Evolutionary conservation across 495 filamentous ascomycete species (phyloP), one percentile per base, ranked within the genome.

Genomic region (Hypoxylon fragiforme): DNA sequence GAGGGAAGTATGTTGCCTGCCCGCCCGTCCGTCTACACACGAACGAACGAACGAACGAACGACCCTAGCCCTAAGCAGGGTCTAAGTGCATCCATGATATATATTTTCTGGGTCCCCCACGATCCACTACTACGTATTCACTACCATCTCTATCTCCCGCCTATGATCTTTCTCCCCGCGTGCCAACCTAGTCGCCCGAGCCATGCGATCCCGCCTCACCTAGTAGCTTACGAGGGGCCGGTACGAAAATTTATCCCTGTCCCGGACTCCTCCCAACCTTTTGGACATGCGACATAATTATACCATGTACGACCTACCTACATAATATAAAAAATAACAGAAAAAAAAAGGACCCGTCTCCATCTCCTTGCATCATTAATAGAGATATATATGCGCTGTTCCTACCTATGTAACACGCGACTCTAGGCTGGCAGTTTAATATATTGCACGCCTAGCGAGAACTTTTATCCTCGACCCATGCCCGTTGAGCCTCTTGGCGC

Each of bases 81-180:
- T 28, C 4, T 28, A 28, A 4, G 24, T 4, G 24, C 24, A 28
- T 28, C 24, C 24, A 9, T 28, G 24, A 22, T 38, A 7, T 36
- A 47, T 32, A 7, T 37, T 40, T 41, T 42, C 28, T 48, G 51
- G 51, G 42, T 55, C 58, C 57, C 58, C 58, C 58, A 62, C 58
- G 58, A 62, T 62, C 58, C 58, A 43, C 51, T 44, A 61, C 49
- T 46, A 55, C 35, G 37, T 42, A 56, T 42, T 47, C 44, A 49
- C 44, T 50, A 54, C 41, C 44, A 54, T 24, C 44, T 61, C 46
- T 51, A 55, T 51, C 51, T 61, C 41, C 40, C 41, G 57, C 57
- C 57, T 61, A 61, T 61, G 46, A 61, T 51, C 36, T 61, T 12
- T 28, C 57, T 61, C 57, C 57, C 57, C 57, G 57, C 57, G 40